Conservation (phyloP, 257 asterid species). For the Solanum sejunctum region DNA sequence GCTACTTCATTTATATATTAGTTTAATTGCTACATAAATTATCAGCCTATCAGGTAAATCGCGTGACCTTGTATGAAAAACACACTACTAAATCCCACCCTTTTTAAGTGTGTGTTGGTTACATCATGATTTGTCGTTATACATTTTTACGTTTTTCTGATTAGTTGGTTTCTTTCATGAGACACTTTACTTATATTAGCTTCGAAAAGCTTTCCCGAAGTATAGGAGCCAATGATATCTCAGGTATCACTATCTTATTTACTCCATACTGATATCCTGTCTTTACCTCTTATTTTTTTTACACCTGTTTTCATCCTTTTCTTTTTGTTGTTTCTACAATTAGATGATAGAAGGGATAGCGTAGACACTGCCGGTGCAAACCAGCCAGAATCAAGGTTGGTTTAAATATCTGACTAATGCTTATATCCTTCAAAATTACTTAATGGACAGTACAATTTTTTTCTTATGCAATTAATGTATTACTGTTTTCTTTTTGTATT, state of each 20-base stretch:
- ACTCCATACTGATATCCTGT: not conserved
- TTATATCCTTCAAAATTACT: not conserved
- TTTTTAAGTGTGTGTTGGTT: not conserved
- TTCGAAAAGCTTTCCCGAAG: slow-evolving; percentile 56
- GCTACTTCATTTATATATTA: not conserved
- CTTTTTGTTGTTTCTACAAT: not conserved
- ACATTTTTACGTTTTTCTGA: not conserved
- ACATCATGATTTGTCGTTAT: not conserved
- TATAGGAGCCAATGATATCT: slow-evolving; percentile 36
- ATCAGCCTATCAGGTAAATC: not conserved
- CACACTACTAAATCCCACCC: not conserved
- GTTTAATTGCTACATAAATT: not conserved
- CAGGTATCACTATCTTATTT: slow-evolving; percentile 2
- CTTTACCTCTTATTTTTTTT: not conserved
- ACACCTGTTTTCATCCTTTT: not conserved
- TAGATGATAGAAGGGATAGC: slow-evolving; percentile 26
- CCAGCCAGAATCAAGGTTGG: slow-evolving; percentile 41
- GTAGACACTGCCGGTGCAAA: slow-evolving; percentile 11
- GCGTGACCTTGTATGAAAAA: not conserved
- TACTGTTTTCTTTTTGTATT: not conserved
- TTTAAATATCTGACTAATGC: not conserved
- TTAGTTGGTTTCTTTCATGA: slow-evolving; percentile 10
- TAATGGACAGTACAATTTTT: not conserved
- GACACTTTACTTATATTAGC: slow-evolving; percentile 69
- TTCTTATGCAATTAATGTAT: not conserved